Percentiles rank a stretch among this genome's conserved stretches.
These are phyloP conservation scores for Panicum virgatum DNA, from an alignment of 202 grass and related monocot species.

Conservation along the genomic window DNA sequence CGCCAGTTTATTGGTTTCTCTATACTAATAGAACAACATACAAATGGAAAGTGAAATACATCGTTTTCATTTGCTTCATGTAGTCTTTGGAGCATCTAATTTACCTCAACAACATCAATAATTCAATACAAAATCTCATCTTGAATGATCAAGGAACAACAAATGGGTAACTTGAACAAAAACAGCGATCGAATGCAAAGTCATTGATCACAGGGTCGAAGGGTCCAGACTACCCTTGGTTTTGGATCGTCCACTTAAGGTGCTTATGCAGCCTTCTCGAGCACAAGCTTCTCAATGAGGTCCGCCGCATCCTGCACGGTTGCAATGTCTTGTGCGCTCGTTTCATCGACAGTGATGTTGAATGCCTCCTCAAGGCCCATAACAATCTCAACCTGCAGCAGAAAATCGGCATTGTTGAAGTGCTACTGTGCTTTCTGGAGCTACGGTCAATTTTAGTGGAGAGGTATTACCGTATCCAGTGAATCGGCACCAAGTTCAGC, in stretches of 20 bases:
- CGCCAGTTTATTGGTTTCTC: too few relatives aligned
- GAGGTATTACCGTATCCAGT: constrained; percentile 67
- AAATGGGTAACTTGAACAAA: constrained; percentile 19
- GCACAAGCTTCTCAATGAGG: constrained; percentile 68
- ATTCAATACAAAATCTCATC: constrained; percentile 32
- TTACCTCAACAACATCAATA: constrained; percentile 6
- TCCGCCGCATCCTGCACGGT: constrained; percentile 70
- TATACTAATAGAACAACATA: too few relatives aligned
- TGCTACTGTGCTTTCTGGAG: not conserved
- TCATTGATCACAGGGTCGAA: not conserved
- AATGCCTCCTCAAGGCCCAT: constrained; percentile 77
- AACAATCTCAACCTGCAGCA: constrained; percentile 78
- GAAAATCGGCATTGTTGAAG: not conserved
- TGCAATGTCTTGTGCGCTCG: constrained; percentile 61
- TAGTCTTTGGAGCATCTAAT: constrained; percentile 27
- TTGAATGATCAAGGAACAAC: constrained; percentile 36
- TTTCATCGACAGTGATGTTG: constrained; percentile 68
- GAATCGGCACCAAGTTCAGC: constrained; percentile 92
- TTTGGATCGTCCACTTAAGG: not conserved
- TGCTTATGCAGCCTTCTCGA: constrained; percentile 24
- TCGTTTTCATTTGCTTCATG: constrained; percentile 32
- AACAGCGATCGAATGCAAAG: constrained; percentile 18
- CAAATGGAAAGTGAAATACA: constrained; percentile 10
- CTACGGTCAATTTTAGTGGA: not conserved
- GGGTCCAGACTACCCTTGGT: too few relatives aligned